A percentile compares a stretch with the other conserved stretches of the same genome.
phyloP scores from a whole-genome alignment of 129 eudicot genomes.

The Lactuca saligna region DNA sequence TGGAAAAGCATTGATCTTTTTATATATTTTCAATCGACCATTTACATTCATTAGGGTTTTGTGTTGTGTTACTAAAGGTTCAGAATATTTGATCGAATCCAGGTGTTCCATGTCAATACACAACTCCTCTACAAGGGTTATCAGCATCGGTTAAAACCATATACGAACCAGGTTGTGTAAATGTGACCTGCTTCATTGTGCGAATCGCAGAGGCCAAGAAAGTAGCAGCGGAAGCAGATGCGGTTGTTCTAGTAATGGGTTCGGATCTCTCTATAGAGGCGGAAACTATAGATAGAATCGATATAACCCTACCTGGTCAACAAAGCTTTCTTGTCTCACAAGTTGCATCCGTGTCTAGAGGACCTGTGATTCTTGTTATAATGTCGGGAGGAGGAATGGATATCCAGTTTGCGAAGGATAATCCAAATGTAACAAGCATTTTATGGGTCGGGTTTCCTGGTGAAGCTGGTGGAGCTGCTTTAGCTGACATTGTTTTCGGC shows the following conservation, averaged over 20 bases:
- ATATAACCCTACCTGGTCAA: slow-evolving; percentile 41
- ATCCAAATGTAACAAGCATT: slow-evolving; percentile 36
- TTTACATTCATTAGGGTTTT: background rate
- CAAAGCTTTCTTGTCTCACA: slow-evolving; percentile 37
- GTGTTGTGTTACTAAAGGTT: background rate
- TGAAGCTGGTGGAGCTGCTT: slow-evolving; percentile 51
- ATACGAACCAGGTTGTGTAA: slow-evolving; percentile 28
- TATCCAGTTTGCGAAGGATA: slow-evolving; percentile 35
- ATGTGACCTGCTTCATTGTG: slow-evolving; percentile 25
- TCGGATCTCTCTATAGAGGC: slow-evolving; percentile 33
- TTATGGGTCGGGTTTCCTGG: slow-evolving; percentile 62
- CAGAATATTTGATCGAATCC: background rate
- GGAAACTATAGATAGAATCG: slow-evolving; percentile 34
- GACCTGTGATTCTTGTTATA: slow-evolving; percentile 38
- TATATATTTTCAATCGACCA: too few species aligned
- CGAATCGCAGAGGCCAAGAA: slow-evolving; percentile 10
- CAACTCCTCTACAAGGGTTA: slow-evolving; percentile 40
- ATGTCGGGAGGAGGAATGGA: slow-evolving; percentile 49
- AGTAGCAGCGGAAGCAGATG: slow-evolving; percentile 36
- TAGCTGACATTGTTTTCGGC: slow-evolving; percentile 48
- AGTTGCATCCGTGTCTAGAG: slow-evolving; percentile 36
- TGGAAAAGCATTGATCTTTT: too few species aligned
- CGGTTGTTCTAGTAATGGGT: slow-evolving; percentile 46
- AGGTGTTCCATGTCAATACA: slow-evolving; percentile 43
- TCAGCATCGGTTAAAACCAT: slow-evolving; percentile 17